Conservation (phyloP, 2,329 filamentous ascomycete genomes). For the Fusarium austroafricanum region DNA sequence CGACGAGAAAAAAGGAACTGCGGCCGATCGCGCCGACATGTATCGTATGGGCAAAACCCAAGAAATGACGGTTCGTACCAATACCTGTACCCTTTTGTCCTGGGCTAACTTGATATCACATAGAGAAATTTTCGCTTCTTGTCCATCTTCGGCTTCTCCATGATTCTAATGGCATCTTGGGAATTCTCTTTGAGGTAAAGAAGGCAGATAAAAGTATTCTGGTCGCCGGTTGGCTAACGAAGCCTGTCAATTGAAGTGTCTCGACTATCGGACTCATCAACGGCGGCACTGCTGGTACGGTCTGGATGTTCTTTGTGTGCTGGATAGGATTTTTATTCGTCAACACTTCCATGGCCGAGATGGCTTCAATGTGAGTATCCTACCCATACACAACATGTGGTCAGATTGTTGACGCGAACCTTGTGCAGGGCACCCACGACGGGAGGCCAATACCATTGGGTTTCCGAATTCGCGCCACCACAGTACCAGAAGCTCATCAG, state of each 20-base stretch:
- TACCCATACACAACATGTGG: background rate
- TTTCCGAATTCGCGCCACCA: conserved; percentile 63
- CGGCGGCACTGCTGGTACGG: conserved; percentile 60
- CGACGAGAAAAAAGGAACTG: conserved; percentile 32
- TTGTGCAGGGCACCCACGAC: conserved; percentile 59
- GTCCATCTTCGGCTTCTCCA: conserved; percentile 60
- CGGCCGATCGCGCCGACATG: conserved; percentile 39
- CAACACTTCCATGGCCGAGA: conserved; percentile 59
- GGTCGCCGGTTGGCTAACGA: background rate
- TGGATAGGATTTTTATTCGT: conserved; percentile 54
- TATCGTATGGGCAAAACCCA: conserved; percentile 39
- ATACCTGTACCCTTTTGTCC: background rate
- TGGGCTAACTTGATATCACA: conserved; percentile 18
- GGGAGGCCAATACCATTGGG: conserved; percentile 71
- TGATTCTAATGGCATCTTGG: conserved; percentile 59
- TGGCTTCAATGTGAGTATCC: conserved; percentile 57
- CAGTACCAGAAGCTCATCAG: conserved; percentile 63
- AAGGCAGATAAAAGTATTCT: background rate
- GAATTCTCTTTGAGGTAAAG: conserved; percentile 54
- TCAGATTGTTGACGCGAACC: background rate
- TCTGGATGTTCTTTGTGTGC: conserved; percentile 58
- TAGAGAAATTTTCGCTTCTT: conserved; percentile 58
- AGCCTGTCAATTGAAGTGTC: conserved; percentile 11
- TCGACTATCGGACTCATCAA: conserved; percentile 48
- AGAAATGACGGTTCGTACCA: conserved; percentile 36